phyloP scores from a whole-genome alignment of 1,284 basidiomycete genomes.

The Puccinia polysora region DNA sequence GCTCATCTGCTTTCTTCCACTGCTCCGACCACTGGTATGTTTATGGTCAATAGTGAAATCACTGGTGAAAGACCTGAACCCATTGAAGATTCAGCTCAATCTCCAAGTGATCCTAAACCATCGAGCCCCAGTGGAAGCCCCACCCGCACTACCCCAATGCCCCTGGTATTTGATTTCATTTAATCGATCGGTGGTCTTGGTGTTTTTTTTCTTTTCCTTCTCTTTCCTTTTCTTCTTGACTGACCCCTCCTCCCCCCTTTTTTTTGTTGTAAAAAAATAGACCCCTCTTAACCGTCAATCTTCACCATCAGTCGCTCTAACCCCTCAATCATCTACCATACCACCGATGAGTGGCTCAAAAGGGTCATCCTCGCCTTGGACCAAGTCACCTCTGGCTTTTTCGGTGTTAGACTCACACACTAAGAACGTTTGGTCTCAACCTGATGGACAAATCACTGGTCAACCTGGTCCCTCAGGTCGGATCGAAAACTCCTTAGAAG shows the following conservation, averaged over 20 bases:
- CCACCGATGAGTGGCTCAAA: slow-evolving; percentile 14
- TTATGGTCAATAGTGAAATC: slow-evolving; percentile 43
- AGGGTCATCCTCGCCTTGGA: slow-evolving; percentile 40
- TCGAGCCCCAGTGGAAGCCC: slow-evolving; percentile 13
- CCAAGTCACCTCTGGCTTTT: slow-evolving; percentile 36
- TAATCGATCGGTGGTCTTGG: background rate
- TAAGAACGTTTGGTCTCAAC: slow-evolving; percentile 43
- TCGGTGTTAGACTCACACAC: slow-evolving; percentile 40
- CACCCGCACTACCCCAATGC: background rate
- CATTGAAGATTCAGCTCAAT: background rate
- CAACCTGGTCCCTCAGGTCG: slow-evolving; percentile 30
- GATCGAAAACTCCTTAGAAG: slow-evolving; percentile 41
- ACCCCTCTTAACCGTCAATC: slow-evolving; percentile 28
- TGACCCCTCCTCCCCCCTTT: background rate
- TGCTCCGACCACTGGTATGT: slow-evolving; percentile 20
- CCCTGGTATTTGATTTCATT: slow-evolving; percentile 25
- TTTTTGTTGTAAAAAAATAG: too few relatives aligned
- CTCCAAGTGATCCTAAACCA: slow-evolving; percentile 3
- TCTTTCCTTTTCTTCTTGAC: background rate
- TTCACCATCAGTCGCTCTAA: background rate
- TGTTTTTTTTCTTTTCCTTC: slow-evolving; percentile 3
- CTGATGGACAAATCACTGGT: slow-evolving; percentile 40
- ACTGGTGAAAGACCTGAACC: slow-evolving; percentile 11
- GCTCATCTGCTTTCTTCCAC: slow-evolving; percentile 13
- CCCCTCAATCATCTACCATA: slow-evolving; percentile 34